Percentiles rank a stretch among this genome's conserved stretches.
These are phyloP conservation scores for Fibroporia radiculosa DNA, from an alignment of 768 basidiomycete species.

Conservation along the genomic window DNA sequence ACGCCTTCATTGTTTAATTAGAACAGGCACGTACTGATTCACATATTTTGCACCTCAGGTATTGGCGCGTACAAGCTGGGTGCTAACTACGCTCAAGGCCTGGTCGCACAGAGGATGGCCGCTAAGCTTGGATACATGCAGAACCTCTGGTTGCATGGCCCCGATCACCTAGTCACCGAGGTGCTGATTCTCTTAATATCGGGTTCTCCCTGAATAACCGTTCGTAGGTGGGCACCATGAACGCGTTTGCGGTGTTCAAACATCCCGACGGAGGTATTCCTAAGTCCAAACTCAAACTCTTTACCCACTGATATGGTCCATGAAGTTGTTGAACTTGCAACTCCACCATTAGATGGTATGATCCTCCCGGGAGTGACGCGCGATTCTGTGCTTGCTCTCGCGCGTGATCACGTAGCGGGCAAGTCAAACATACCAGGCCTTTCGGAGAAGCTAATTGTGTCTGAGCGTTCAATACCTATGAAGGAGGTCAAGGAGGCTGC, in stretches of 20 bases:
- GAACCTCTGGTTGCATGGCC: slow-evolving; percentile 84
- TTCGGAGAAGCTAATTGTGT: slow-evolving; percentile 46
- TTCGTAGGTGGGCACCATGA: slow-evolving; percentile 79
- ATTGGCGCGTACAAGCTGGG: slow-evolving; percentile 87
- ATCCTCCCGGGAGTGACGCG: slow-evolving; percentile 64
- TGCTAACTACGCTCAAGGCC: slow-evolving; percentile 83
- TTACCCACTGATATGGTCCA: background rate
- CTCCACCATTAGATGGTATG: slow-evolving; percentile 57
- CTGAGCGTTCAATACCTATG: slow-evolving; percentile 72
- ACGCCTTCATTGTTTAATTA: background rate
- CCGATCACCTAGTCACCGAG: slow-evolving; percentile 43
- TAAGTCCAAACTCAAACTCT: background rate
- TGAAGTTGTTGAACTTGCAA: slow-evolving; percentile 48
- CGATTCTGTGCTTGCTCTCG: slow-evolving; percentile 43
- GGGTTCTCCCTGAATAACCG: slow-evolving; percentile 4
- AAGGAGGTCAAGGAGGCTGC: slow-evolving; percentile 52
- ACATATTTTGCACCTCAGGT: slow-evolving; percentile 31
- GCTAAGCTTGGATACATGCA: slow-evolving; percentile 74
- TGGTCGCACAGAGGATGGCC: slow-evolving; percentile 77
- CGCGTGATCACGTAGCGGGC: slow-evolving; percentile 50
- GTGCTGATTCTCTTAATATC: slow-evolving; percentile 21
- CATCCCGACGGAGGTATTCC: slow-evolving; percentile 56
- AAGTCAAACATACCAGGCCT: slow-evolving; percentile 39
- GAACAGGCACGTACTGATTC: background rate
- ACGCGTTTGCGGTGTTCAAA: slow-evolving; percentile 77